These are phyloP conservation scores for Candida loeiensis DNA, from an alignment of 805 yeast genomes.

Conservation along the genomic window DNA sequence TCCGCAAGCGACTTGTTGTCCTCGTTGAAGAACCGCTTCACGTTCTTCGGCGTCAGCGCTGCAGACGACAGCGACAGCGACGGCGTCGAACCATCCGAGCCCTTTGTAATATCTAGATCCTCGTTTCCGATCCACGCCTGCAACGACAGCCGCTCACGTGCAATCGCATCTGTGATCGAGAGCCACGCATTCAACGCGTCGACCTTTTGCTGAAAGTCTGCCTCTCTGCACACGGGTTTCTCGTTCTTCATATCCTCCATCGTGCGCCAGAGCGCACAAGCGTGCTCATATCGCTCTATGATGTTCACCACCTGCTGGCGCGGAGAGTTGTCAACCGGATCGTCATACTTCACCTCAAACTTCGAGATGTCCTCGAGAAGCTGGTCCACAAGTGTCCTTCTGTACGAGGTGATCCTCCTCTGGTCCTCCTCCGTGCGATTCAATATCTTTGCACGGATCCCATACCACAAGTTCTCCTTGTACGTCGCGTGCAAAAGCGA, in stretches of 20 bases:
- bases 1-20: constrained; percentile 74
- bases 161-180: constrained; percentile 66
- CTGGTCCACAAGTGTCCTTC: constrained; percentile 69
- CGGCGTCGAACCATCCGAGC: constrained; percentile 19
- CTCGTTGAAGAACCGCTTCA: constrained; percentile 47
- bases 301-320: constrained; percentile 50
- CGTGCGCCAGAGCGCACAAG: constrained; percentile 78
- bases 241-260: constrained; percentile 73
- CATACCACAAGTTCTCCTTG: constrained; percentile 81
- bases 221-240: constrained; percentile 64
- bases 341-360: constrained; percentile 53
- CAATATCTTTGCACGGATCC: constrained; percentile 74
- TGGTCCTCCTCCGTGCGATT: constrained; percentile 83
- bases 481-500: constrained; percentile 50
- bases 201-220: constrained; percentile 59
- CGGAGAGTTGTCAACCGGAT: constrained; percentile 26
- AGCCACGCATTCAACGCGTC: constrained; percentile 85
- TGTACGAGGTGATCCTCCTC: constrained; percentile 58
- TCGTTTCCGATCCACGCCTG: constrained; percentile 82
- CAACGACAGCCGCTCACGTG: constrained; percentile 56
- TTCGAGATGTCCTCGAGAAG: constrained; percentile 64
- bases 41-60: constrained; percentile 12
- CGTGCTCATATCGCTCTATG: constrained; percentile 58
- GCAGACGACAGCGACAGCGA: constrained; percentile 15
- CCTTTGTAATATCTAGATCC: constrained; percentile 59